Base-by-base conservation (phyloP, 768 basidiomycete genomes). In the Lentinula detonsa region DNA sequence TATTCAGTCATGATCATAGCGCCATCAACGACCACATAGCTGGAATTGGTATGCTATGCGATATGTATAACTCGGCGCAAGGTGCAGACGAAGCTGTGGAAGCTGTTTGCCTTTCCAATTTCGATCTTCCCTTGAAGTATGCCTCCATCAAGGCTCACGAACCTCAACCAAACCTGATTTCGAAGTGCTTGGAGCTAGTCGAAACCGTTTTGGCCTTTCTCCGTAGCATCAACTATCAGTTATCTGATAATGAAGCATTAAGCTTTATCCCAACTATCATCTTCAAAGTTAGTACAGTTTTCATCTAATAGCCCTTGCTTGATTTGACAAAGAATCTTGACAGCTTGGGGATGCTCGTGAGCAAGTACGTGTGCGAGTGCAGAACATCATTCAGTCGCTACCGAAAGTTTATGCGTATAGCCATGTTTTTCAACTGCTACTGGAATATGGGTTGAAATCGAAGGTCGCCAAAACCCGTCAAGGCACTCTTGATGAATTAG, bases 1-100 rank as follows among this genome's bases (percentile, higher is more conserved):
- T 99, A 33, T 99, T 98, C 77, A 98, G 96, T 68, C 91, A 90
- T 62, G 97, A 97, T 67, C 97, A 98, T 71, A 92, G 90, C 65
- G 93, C 95, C 5, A 88, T 98, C 64, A 95, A 93, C 66, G 97
- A 98, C 70, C 87, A 91, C 67, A 81, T 96, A 57, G 77, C 78
- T n/a, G 96, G 91, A 5, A 73, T 98, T 57, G 77, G 82, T 5
- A 79, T 76, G 53, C 78, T 98, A 21, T 81, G 85, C 57, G 92
- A 95, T 1, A 88, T 93, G 69, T 95, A 86, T 72, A 71, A 82
- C 54, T 76, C 75, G 53, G 81, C 84, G 16, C 77, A 82, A 31
- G 76, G 77, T 21, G 83, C 81, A 18, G 83, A 85, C 34, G 84
- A 89, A 46, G 77, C 75, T 56, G 71, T 87, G 18, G 83, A 83